Evolutionary conservation across 306 rosid genomes (phyloP).

Genomic region (Neltuma alba): DNA sequence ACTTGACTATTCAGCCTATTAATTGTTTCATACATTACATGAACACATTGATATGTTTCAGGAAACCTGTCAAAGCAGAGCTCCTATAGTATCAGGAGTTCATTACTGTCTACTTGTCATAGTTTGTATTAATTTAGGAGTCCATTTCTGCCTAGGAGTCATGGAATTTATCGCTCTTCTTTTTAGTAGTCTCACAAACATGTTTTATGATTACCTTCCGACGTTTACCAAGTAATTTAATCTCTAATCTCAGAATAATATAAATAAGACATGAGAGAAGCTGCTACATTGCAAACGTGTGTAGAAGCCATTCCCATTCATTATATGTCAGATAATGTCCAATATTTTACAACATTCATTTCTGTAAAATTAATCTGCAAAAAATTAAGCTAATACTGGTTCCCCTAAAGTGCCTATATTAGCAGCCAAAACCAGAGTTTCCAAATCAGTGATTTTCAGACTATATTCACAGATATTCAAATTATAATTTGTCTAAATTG

Average conservation of each 20-base stretch:
- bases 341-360: neutral
- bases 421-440: conserved; percentile 5
- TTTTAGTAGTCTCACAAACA: neutral
- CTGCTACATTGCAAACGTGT: too few relatives aligned
- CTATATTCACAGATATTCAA: neutral
- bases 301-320: neutral
- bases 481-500: neutral
- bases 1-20: neutral
- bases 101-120: neutral
- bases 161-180: neutral
- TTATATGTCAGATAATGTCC: neutral
- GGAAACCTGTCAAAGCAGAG: neutral
- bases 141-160: neutral
- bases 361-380: neutral
- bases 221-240: neutral
- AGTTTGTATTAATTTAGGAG: neutral
- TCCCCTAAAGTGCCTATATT: neutral
- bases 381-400: neutral
- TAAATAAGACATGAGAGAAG: neutral
- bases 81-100: neutral
- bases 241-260: neutral
- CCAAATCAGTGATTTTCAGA: neutral
- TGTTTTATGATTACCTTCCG: neutral
- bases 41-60: neutral
- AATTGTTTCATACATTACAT: neutral